Base-by-base conservation (phyloP, 2,329 filamentous ascomycete species). In the Claviceps paspali region DNA sequence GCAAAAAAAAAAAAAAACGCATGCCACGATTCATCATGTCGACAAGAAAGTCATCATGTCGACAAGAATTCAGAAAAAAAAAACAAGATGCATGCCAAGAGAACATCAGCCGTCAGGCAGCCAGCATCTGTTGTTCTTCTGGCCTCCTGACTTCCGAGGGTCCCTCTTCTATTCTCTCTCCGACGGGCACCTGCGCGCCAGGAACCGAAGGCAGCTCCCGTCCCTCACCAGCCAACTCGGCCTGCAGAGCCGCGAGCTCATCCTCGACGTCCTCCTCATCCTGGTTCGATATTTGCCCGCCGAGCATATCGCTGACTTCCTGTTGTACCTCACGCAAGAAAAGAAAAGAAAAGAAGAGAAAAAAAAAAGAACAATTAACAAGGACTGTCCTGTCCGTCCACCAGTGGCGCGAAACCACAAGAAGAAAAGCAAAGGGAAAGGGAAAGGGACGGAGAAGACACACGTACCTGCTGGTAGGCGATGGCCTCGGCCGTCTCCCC, bases 261-360 rank as follows among this genome's bases (percentile, higher is more conserved):
- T 95, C 87, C 55, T 98, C 91, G 24, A 98, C 91, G 52, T 95
- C 91, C 52, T 96, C 88, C 58, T 98, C 91, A 59, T 98, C 91
- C 51, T 92, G 82, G 52, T 86, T 91, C 11, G 86, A 84, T 64
- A 98, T 87, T 49, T 79, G 76, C 10, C 82, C 82, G 24, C 79
- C 82, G 3, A 98, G 73, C 72, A 95, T 82, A 35, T 93, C 84
- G 60, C 80, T 91, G 49, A 98, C 73, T 65, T 98, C 88, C 82
- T 93, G 51, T 45, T 47, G 12, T 4, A 5, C 12, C 10, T 19
- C 11, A 3, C 4, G 6, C 10, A 5, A 27, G 3, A 18, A 5
- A 32, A 22, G 17, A 18, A 33, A 4, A 6, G 4, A 33, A 22
- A 33, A 15, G 6, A 15, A 11, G 10, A 17, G 22, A 4, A 24